Evolutionary conservation across 2,329 filamentous ascomycete genomes (phyloP), one percentile per base, ranked within the genome.

Genomic region (Ophiostoma quercus): DNA sequence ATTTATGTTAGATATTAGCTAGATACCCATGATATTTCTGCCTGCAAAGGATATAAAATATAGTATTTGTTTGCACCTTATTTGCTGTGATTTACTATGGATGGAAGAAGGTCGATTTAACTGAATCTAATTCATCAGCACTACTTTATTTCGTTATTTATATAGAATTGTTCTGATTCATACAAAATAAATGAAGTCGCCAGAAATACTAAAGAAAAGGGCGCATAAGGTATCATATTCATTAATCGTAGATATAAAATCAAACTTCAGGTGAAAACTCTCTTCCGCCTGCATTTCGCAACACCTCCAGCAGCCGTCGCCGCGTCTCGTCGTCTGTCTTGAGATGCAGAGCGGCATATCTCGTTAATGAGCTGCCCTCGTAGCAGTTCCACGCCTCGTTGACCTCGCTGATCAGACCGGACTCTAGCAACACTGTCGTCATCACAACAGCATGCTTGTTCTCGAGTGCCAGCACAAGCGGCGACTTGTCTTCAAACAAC

Each of bases 1-100:
- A 16, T 65, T 65, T 65, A 32, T 41, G 39, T 47, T 47, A 66
- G 37, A 29, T 66, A 47, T 16, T 66, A 43, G 65, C 65, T 66
- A 66, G 65, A 66, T 66, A 66, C 65, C 65, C 65, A 16, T 66
- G 65, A 47, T 66, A 29, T 43, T 66, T 66, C 41, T 43, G 34
- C 63, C 34, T 9, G 32, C 62, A 65, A 65, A 12, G 62, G 57
- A 32, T 32, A 37, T 34, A 34, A 65, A 34, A 65, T 39, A 39
- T 65, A 22, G 11, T 22, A 39, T 39, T 39, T 65, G 12, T 41
- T 65, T 41, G 19, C 34, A 25, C 9, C n/a, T 54, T 12, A 4
- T 29, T 54, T 57, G n/a, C 34, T 25, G 9, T 57, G 9, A 25
- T 29, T 29, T 2, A 29, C 25, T 29, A 29, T 29, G 25, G 25